Conservation (phyloP, 768 basidiomycete genomes). For the Leccinum broughii region DNA sequence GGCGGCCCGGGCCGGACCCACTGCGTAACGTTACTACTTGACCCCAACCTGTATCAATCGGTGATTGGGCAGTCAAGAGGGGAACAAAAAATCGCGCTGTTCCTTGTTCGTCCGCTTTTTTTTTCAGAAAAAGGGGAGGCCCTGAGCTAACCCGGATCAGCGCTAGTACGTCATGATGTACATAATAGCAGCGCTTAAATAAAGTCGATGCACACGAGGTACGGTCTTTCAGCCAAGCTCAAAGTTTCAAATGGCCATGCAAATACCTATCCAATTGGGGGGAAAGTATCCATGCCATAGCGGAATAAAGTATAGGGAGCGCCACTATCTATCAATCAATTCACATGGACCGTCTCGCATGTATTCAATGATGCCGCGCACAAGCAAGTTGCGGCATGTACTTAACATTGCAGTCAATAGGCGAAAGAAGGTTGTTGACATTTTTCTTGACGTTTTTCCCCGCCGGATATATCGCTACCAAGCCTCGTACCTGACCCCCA, state of each 20-base stretch:
- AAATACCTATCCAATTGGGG: too few relatives aligned
- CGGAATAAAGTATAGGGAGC: neutral
- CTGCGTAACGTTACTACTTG: neutral
- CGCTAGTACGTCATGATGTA: too few relatives aligned
- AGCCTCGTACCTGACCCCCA: neutral
- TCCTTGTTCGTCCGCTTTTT: too few relatives aligned
- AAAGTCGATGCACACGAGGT: neutral
- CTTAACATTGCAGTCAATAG: neutral
- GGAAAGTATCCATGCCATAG: too few relatives aligned
- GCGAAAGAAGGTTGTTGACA: neutral
- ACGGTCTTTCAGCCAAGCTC: neutral
- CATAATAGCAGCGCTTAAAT: neutral
- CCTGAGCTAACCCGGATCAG: neutral
- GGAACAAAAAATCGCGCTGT: too few relatives aligned
- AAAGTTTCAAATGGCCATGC: neutral
- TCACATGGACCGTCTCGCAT: neutral
- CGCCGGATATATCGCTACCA: too few relatives aligned
- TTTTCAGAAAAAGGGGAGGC: too few relatives aligned
- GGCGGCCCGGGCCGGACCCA: too few relatives aligned
- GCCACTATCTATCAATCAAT: neutral
- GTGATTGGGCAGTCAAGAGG: neutral
- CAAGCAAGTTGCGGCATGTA: too few relatives aligned
- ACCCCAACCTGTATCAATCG: too few relatives aligned
- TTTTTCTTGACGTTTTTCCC: neutral
- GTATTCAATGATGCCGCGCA: neutral